Evolutionary conservation across 148 eudicot species (phyloP).

Genomic region (Spergularia marina): DNA sequence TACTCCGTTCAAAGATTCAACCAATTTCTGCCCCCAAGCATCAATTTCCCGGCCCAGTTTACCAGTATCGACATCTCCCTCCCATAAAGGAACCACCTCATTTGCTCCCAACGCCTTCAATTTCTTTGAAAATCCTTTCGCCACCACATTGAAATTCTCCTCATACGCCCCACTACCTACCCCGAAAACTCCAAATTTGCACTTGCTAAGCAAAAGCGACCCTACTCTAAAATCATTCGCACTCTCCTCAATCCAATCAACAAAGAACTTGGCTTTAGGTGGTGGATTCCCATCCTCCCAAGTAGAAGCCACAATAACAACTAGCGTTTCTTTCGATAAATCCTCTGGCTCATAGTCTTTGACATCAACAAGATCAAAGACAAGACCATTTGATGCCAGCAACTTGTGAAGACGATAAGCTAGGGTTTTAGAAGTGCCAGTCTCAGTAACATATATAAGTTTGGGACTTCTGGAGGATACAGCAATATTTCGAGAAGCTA

Average conservation of each 20-base stretch:
- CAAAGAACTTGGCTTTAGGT: slow-evolving; percentile 53
- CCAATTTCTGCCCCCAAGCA: slow-evolving; percentile 61
- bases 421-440: slow-evolving; percentile 78
- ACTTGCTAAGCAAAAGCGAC: slow-evolving; percentile 45
- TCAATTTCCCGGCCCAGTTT: slow-evolving; percentile 63
- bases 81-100: slow-evolving; percentile 59
- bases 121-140: slow-evolving; percentile 40
- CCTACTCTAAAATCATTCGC: slow-evolving; percentile 90
- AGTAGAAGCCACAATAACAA: slow-evolving; percentile 67
- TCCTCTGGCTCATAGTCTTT: slow-evolving; percentile 86
- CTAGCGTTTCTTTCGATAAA: slow-evolving; percentile 52
- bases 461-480: slow-evolving; percentile 41
- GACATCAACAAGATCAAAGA: slow-evolving; percentile 64
- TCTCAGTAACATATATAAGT: slow-evolving; percentile 63
- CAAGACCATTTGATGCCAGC: slow-evolving; percentile 34
- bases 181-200: slow-evolving; percentile 75
- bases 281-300: slow-evolving; percentile 88
- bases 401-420: slow-evolving; percentile 62
- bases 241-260: slow-evolving; percentile 77
- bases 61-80: slow-evolving; percentile 82
- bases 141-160: slow-evolving; percentile 66
- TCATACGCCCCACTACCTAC: slow-evolving; percentile 77
- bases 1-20: slow-evolving; percentile 47
- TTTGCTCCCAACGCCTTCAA: slow-evolving; percentile 65
- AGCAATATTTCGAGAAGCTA: slow-evolving; percentile 18